Percentiles rank a stretch among this genome's conserved stretches.
These are phyloP conservation scores for Corinectria fuckeliana DNA, from an alignment of 2,329 filamentous ascomycete genomes.

Conservation along the genomic window DNA sequence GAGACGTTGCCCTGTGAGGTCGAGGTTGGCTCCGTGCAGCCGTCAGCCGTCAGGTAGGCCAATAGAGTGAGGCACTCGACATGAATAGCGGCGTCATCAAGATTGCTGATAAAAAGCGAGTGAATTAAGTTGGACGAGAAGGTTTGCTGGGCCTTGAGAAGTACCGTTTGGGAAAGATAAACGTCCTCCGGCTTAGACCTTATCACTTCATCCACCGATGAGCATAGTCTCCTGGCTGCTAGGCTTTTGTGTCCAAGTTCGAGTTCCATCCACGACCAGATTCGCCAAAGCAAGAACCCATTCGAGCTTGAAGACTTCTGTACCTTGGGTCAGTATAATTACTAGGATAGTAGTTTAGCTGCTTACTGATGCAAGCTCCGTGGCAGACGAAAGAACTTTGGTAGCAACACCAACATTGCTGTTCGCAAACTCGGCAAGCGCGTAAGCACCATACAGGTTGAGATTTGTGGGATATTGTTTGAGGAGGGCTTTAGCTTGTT, in stretches of 20 bases:
- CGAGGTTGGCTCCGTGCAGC: slow-evolving; percentile 52
- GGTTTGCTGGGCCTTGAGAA: slow-evolving; percentile 61
- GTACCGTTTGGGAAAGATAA: slow-evolving; percentile 42
- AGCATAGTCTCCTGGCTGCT: slow-evolving; percentile 51
- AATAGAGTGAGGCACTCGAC: slow-evolving; percentile 70
- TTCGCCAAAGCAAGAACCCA: slow-evolving; percentile 58
- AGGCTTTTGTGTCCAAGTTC: slow-evolving; percentile 41
- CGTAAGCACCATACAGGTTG: slow-evolving; percentile 80
- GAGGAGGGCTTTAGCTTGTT: slow-evolving; percentile 75
- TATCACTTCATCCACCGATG: slow-evolving; percentile 42
- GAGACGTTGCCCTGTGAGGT: slow-evolving; percentile 61
- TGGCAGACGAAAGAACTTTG: slow-evolving; percentile 71
- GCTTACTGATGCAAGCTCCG: slow-evolving; percentile 48
- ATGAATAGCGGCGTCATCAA: slow-evolving; percentile 58
- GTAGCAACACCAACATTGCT: slow-evolving; percentile 64
- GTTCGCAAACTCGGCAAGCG: slow-evolving; percentile 69
- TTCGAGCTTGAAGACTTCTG: slow-evolving; percentile 29
- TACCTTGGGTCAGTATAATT: slow-evolving; percentile 9
- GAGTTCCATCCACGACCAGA: slow-evolving; percentile 74
- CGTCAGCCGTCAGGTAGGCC: slow-evolving; percentile 64
- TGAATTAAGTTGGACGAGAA: slow-evolving; percentile 63
- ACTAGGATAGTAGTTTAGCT: rapidly evolving
- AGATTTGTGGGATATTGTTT: slow-evolving; percentile 70
- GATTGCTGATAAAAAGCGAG: slow-evolving; percentile 57
- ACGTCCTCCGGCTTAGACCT: slow-evolving; percentile 22